Percentiles rank a stretch among this genome's conserved stretches.
Conservation (phyloP, 2,329 filamentous ascomycete species). For the Nakataea oryzae region DNA sequence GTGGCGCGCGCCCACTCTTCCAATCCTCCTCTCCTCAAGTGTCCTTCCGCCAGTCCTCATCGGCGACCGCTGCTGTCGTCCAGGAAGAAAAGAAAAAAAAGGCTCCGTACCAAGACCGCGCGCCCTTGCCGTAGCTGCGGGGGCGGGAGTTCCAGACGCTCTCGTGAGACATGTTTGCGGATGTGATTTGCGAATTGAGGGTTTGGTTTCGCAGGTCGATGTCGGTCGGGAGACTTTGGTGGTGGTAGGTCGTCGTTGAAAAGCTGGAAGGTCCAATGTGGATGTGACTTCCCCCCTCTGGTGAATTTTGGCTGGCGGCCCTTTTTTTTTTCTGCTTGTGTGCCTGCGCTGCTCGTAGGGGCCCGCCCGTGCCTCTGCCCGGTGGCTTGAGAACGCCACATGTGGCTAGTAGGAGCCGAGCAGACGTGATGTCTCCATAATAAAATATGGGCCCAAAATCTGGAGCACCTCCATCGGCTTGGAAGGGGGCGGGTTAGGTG, state of each 20-base stretch:
- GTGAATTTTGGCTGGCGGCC: neutral
- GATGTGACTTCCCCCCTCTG: neutral
- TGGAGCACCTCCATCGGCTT: neutral
- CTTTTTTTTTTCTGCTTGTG: neutral
- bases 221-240: neutral
- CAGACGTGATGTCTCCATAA: too few species aligned
- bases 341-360: neutral
- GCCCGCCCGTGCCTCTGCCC: neutral
- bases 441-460: neutral
- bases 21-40: conserved; percentile 1
- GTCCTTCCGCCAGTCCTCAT: neutral
- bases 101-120: conserved; percentile 68
- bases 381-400: neutral
- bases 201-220: neutral
- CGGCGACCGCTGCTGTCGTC: neutral
- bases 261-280: neutral
- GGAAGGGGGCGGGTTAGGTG: too few species aligned
- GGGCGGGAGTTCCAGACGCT: conserved; percentile 99
- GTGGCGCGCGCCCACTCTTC: neutral
- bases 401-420: too few species aligned
- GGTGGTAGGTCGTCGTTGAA: neutral
- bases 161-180: conserved; percentile 62
- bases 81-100: neutral
- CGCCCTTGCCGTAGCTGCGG: conserved; percentile 93
- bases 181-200: conserved; percentile 7